phyloP scores from a whole-genome alignment of 179 eudicot species.

The Beta corolliflora region DNA sequence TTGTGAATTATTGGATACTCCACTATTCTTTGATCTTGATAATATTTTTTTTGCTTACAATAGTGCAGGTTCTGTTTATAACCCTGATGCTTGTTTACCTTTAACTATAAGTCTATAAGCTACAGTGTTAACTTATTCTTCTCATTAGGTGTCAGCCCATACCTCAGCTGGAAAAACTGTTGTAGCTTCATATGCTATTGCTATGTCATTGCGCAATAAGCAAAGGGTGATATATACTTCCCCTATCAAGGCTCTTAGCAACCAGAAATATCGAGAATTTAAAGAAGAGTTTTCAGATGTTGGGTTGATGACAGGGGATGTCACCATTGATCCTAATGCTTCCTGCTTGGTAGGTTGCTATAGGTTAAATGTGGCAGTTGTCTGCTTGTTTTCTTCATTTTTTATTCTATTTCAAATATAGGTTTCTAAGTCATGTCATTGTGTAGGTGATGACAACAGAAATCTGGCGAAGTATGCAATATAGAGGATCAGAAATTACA shows the following conservation, averaged over 20 bases:
- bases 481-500: constrained; percentile 90
- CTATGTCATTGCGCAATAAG: constrained; percentile 87
- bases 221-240: constrained; percentile 96
- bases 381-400: background rate
- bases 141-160: constrained; percentile 91
- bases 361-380: constrained; percentile 9
- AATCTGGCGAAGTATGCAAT: constrained; percentile 99
- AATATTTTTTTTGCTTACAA: background rate
- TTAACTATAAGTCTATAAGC: background rate
- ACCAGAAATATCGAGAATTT: constrained; percentile 95
- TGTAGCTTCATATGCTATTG: constrained; percentile 91
- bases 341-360: constrained; percentile 83
- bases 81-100: background rate
- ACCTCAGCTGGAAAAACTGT: constrained; percentile 99
- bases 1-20: background rate
- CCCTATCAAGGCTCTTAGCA: constrained; percentile 97
- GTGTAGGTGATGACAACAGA: constrained; percentile 96
- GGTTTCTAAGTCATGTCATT: background rate
- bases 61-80: background rate
- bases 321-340: constrained; percentile 94
- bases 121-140: background rate
- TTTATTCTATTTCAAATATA: background rate
- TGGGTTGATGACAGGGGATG: constrained; percentile 99
- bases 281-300: constrained; percentile 98
- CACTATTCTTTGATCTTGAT: background rate